Percentiles rank a stretch among this genome's conserved stretches.
phyloP scores from a whole-genome alignment of 2,329 filamentous ascomycete genomes.

The Elsinoe necatrix region DNA sequence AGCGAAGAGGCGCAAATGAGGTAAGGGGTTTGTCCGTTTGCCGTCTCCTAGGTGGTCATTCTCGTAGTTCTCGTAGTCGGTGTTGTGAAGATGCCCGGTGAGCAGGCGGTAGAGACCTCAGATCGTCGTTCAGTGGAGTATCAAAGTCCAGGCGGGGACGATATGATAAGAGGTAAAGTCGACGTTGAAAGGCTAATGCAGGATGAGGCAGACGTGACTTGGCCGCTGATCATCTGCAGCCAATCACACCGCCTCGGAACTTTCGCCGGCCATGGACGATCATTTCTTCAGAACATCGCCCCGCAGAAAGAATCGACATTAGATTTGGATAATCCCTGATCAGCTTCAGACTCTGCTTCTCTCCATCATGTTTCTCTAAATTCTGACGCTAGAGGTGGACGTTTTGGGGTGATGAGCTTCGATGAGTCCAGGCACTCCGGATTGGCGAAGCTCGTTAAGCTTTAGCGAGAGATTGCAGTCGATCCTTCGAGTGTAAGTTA shows the following conservation, averaged over 20 bases:
- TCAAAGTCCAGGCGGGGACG: background rate
- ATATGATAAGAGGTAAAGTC: background rate
- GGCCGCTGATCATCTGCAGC: background rate
- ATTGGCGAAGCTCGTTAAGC: slow-evolving; percentile 13
- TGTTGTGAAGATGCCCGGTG: background rate
- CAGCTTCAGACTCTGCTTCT: background rate
- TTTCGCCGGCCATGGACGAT: background rate
- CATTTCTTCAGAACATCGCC: background rate
- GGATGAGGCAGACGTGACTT: slow-evolving; percentile 10
- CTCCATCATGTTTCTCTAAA: background rate
- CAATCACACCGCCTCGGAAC: background rate
- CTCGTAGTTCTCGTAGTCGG: background rate
- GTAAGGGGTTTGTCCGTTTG: background rate
- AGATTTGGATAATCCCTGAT: background rate
- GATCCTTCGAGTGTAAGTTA: slow-evolving; percentile 14
- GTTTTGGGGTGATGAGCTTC: background rate
- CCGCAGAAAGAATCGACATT: background rate
- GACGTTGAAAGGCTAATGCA: slow-evolving; percentile 9
- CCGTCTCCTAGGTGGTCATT: background rate
- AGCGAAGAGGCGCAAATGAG: background rate
- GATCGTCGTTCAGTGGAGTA: background rate
- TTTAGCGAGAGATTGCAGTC: slow-evolving; percentile 16
- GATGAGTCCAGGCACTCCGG: slow-evolving; percentile 12
- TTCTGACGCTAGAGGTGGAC: background rate
- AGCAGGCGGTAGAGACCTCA: background rate